phyloP scores from a whole-genome alignment of 1,284 basidiomycete species.

The Rhodofomes roseus region DNA sequence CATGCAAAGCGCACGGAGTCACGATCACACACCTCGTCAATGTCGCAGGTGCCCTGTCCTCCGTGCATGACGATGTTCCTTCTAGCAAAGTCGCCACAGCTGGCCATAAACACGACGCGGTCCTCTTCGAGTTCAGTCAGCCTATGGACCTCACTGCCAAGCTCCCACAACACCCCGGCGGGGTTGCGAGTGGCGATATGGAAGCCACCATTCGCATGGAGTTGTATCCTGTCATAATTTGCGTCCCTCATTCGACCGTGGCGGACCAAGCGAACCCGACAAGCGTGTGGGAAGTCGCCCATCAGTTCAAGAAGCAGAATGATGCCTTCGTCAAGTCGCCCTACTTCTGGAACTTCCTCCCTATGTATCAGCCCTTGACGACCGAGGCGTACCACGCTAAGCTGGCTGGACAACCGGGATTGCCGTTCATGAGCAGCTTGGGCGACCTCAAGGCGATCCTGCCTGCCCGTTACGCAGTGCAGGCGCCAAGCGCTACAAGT shows the following conservation, averaged over 20 bases:
- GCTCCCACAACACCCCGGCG: background rate
- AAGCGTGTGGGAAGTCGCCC: background rate
- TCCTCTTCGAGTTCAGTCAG: background rate
- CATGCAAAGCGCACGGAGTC: conserved; percentile 1
- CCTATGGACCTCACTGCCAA: background rate
- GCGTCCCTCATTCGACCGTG: background rate
- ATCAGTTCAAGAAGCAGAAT: background rate
- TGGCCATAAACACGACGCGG: background rate
- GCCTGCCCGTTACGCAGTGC: background rate
- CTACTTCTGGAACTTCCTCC: conserved; percentile 2
- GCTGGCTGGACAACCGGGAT: background rate
- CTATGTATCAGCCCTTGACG: too few species aligned
- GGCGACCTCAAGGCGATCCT: conserved; percentile 1
- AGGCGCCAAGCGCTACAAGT: background rate
- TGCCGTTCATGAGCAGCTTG: conserved; percentile 7
- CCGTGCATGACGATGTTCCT: background rate
- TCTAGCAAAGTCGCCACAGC: background rate
- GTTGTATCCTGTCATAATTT: background rate
- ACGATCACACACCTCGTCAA: conserved; percentile 2
- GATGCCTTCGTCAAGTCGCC: conserved; percentile 1
- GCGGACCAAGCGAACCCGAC: background rate
- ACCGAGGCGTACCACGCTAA: background rate
- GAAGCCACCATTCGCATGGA: background rate
- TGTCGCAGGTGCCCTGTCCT: background rate
- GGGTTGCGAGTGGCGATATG: background rate